Conservation (phyloP, 2,329 filamentous ascomycete genomes). For the Coniosporium tulheliwenetii region DNA sequence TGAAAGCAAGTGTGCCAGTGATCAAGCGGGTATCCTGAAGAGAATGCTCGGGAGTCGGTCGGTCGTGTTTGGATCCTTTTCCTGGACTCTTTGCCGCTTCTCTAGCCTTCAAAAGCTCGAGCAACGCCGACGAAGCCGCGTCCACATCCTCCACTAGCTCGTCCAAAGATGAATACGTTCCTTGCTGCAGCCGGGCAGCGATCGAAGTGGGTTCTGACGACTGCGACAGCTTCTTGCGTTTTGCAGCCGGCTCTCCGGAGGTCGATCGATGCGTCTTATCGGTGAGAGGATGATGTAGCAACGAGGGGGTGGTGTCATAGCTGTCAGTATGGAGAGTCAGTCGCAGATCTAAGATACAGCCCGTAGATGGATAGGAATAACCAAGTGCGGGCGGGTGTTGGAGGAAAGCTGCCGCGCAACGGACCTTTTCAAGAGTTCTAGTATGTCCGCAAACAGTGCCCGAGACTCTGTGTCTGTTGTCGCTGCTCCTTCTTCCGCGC, state of each 20-base stretch:
- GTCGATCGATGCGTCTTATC: slow-evolving; percentile 13
- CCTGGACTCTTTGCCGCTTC: slow-evolving; percentile 1
- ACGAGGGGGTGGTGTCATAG: slow-evolving; percentile 29
- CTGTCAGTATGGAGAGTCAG: slow-evolving; percentile 7
- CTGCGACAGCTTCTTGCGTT: slow-evolving; percentile 27
- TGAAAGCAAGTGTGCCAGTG: slow-evolving; percentile 13
- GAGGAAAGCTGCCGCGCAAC: slow-evolving; percentile 2
- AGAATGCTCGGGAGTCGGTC: neutral
- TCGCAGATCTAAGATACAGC: neutral
- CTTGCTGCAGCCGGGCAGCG: slow-evolving; percentile 18
- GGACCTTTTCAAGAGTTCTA: slow-evolving; percentile 26
- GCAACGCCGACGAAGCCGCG: slow-evolving; percentile 21
- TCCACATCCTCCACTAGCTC: slow-evolving; percentile 27
- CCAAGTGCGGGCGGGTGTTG: neutral
- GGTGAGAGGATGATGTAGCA: slow-evolving; percentile 22
- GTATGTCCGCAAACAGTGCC: slow-evolving; percentile 21
- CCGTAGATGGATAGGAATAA: neutral
- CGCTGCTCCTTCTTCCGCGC: slow-evolving; percentile 5
- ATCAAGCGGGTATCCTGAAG: slow-evolving; percentile 5
- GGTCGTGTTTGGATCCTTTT: neutral
- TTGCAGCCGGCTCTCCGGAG: slow-evolving; percentile 25
- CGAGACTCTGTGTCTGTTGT: slow-evolving; percentile 12
- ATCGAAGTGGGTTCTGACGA: slow-evolving; percentile 19
- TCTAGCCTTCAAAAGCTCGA: slow-evolving; percentile 16
- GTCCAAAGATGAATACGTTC: slow-evolving; percentile 24